Percentiles rank a stretch among this genome's conserved stretches.
phyloP scores from a whole-genome alignment of 140 eudicot genomes.

The Oenanthe javanica region DNA sequence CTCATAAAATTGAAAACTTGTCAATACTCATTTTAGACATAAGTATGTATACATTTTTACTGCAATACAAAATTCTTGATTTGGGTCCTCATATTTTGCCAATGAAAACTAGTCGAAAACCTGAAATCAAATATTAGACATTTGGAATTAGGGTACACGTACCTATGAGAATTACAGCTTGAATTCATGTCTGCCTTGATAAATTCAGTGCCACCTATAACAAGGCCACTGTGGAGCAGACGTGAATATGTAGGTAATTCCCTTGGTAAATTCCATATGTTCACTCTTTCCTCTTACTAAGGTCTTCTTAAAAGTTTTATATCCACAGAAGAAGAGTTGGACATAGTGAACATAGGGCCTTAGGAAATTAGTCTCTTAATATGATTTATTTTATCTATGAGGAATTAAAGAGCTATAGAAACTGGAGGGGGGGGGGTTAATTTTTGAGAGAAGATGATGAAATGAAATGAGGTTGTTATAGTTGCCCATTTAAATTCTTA shows the following conservation, averaged over 20 bases:
- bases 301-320: slow-evolving; percentile 27
- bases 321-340: too few species aligned
- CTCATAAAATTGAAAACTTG: neutral
- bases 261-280: slow-evolving; percentile 26
- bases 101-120: neutral
- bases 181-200: slow-evolving; percentile 11
- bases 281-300: slow-evolving; percentile 29
- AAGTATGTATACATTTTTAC: neutral
- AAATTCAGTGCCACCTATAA: slow-evolving; percentile 39
- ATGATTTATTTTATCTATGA: too few species aligned
- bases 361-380: too few species aligned
- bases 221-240: slow-evolving; percentile 24
- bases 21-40: neutral
- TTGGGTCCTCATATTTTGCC: neutral
- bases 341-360: too few species aligned
- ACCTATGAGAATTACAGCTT: neutral
- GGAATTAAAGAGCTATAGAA: too few species aligned
- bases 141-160: neutral
- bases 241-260: slow-evolving; percentile 6
- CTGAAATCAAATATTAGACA: neutral
- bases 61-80: neutral
- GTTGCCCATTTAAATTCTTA: too few species aligned
- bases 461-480: too few species aligned
- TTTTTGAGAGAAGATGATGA: too few species aligned
- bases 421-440: too few species aligned